Evolutionary conservation across 345 rosid species (phyloP).

Genomic region (Gossypioides kirkii): DNA sequence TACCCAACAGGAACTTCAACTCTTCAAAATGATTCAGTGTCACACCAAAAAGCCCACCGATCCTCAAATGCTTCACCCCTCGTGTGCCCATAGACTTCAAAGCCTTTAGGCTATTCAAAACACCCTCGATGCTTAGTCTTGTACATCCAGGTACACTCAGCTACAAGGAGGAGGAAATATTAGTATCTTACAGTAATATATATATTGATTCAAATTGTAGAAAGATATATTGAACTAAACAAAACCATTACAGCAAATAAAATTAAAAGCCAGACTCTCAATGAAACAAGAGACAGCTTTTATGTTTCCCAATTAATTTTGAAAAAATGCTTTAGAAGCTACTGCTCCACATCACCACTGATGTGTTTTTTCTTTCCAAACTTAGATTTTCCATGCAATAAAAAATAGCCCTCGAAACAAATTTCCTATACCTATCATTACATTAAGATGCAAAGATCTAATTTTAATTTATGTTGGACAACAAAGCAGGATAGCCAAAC

Average conservation of each 20-base stretch:
- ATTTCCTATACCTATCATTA: neutral
- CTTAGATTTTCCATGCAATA: neutral
- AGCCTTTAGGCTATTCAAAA: conserved; percentile 54
- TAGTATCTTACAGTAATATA: conserved; percentile 6
- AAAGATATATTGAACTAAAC: neutral
- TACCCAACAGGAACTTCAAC: conserved; percentile 51
- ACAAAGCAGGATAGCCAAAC: neutral
- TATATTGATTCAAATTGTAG: neutral
- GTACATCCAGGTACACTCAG: conserved; percentile 86
- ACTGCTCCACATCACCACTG: neutral
- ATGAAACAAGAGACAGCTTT: neutral
- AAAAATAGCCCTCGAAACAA: neutral
- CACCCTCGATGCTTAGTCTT: conserved; percentile 63
- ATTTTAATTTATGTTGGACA: neutral
- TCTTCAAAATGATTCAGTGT: conserved; percentile 61
- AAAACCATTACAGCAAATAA: too few species aligned
- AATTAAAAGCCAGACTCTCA: neutral
- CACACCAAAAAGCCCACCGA: conserved; percentile 76
- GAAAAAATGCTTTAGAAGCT: neutral
- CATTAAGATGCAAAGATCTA: neutral
- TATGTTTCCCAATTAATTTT: neutral
- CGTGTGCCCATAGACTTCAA: conserved; percentile 41
- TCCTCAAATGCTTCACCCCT: conserved; percentile 63
- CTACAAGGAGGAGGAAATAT: conserved; percentile 33
- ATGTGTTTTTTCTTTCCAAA: neutral